Percentiles rank a stretch among this genome's conserved stretches.
These are phyloP conservation scores for Sequoiadendron giganteum DNA, from an alignment of 75 land plant species.

Conservation along the genomic window DNA sequence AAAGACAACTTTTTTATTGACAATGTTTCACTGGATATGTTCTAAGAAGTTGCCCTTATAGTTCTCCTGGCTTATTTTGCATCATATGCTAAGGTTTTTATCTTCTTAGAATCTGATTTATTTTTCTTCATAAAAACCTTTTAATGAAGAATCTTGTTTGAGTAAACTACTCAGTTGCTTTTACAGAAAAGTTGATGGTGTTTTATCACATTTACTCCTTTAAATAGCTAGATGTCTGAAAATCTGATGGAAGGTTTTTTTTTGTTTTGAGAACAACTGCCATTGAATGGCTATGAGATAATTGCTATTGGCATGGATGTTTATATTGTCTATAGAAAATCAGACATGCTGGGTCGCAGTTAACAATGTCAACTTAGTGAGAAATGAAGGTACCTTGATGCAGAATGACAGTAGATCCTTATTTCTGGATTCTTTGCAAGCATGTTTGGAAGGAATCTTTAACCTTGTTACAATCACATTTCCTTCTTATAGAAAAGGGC, in stretches of 20 bases:
- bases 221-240: neutral
- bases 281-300: neutral
- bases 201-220: no score
- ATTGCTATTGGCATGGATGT: neutral
- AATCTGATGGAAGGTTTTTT: neutral
- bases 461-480: neutral
- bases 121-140: no score
- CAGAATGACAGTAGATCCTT: neutral
- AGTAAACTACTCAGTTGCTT: no score
- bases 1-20: no score
- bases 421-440: neutral
- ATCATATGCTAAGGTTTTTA: no score
- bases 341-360: neutral
- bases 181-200: no score
- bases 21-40: neutral
- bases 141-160: no score
- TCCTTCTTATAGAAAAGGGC: no score
- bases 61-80: no score
- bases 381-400: neutral
- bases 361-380: neutral
- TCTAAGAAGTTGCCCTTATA: no score
- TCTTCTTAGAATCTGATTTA: no score
- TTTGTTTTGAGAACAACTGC: neutral
- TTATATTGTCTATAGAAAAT: neutral
- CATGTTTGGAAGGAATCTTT: neutral